A percentile compares a stretch with the other conserved stretches of the same genome.
phyloP scores from a whole-genome alignment of 78 protist genomes.

The Neovahlkampfia damariscottae region DNA sequence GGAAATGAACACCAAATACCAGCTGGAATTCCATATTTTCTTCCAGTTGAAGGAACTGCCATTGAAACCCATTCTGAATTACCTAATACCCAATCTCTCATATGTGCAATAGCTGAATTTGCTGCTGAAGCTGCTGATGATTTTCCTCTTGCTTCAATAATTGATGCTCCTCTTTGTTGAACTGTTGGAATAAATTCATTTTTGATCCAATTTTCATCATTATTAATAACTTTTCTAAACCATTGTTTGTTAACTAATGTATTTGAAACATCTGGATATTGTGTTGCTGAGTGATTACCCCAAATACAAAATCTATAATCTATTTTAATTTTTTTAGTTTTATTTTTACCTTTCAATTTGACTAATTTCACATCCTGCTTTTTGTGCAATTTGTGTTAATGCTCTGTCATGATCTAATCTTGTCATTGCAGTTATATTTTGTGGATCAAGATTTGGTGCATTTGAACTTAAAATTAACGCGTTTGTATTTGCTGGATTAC shows the following conservation, averaged over 20 bases:
- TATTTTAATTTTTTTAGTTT: too few species aligned
- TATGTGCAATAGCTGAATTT: slow-evolving; percentile 52
- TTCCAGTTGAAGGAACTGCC: slow-evolving; percentile 52
- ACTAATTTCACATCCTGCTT: slow-evolving; percentile 23
- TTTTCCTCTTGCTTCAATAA: slow-evolving; percentile 54
- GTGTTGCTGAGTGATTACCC: slow-evolving; percentile 85
- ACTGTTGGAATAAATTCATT: slow-evolving; percentile 52
- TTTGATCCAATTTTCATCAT: slow-evolving; percentile 8
- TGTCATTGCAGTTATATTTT: slow-evolving; percentile 75
- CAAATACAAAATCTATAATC: slow-evolving; percentile 71
- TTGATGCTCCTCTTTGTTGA: slow-evolving; percentile 84
- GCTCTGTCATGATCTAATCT: slow-evolving; percentile 88
- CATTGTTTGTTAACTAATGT: not conserved
- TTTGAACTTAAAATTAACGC: slow-evolving; percentile 37
- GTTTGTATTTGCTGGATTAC: slow-evolving; percentile 96
- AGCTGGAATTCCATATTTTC: slow-evolving; percentile 29
- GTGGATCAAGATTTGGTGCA: slow-evolving; percentile 41
- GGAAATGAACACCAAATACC: slow-evolving; percentile 61
- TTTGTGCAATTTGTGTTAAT: slow-evolving; percentile 24
- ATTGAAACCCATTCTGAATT: slow-evolving; percentile 34
- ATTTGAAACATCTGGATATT: slow-evolving; percentile 7
- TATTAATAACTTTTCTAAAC: not conserved
- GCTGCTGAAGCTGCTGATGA: slow-evolving; percentile 76
- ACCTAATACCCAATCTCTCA: slow-evolving; percentile 52
- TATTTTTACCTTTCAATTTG: too few species aligned